Evolutionary conservation across 2,329 filamentous ascomycete genomes (phyloP).

Genomic region (Neonectria sp.): DNA sequence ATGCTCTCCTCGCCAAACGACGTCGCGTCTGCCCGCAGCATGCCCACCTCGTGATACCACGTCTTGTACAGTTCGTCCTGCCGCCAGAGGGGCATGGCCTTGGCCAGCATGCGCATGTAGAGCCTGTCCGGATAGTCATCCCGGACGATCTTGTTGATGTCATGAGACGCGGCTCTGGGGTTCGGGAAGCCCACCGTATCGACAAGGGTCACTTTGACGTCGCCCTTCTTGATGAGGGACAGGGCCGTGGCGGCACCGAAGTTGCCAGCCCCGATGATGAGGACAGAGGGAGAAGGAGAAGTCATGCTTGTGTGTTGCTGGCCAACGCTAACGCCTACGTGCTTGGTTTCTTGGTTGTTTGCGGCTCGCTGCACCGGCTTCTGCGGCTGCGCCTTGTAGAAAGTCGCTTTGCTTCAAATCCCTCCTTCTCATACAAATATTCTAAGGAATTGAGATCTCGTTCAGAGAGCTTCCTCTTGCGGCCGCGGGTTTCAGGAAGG

Average conservation of each 20-base stretch:
- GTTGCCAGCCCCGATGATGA: constrained; percentile 61
- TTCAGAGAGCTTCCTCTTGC: too few species aligned
- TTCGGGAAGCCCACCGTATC: constrained; percentile 56
- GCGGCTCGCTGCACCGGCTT: too few species aligned
- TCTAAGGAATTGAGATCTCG: too few species aligned
- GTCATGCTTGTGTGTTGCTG: too few species aligned
- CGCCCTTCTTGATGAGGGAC: constrained; percentile 50
- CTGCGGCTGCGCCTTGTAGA: too few species aligned
- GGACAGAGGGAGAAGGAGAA: constrained; percentile 40
- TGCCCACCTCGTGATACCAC: constrained; percentile 72
- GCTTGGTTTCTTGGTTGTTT: too few species aligned
- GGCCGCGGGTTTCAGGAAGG: too few species aligned
- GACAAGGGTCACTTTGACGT: constrained; percentile 53
- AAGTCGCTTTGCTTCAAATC: too few species aligned
- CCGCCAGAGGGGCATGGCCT: constrained; percentile 59
- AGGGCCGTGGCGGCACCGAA: constrained; percentile 62
- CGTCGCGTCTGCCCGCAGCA: constrained; percentile 59
- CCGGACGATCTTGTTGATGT: constrained; percentile 61
- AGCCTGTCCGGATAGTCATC: constrained; percentile 59
- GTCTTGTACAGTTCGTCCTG: constrained; percentile 64
- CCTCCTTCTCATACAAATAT: too few species aligned
- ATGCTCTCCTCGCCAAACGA: constrained; percentile 63
- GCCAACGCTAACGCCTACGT: too few species aligned
- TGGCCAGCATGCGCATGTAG: constrained; percentile 58
- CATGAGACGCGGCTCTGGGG: constrained; percentile 62